Conservation (phyloP, 2,329 filamentous ascomycete species). For the Neofusicoccum ribis region DNA sequence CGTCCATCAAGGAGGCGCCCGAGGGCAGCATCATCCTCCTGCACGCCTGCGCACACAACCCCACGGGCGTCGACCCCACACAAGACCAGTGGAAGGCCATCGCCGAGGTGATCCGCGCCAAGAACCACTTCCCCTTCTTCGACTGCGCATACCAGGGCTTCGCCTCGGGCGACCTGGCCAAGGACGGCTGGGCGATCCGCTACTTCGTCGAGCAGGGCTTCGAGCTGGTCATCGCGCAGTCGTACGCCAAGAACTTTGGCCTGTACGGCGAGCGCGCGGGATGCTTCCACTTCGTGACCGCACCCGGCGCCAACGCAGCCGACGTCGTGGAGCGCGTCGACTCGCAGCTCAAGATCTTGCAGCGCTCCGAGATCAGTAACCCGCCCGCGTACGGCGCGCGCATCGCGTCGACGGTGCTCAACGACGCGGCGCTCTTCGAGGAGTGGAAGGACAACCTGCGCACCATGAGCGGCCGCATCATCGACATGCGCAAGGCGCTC, state of each 20-base stretch:
- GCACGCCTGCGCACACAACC: conserved; percentile 97
- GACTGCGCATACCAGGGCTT: conserved; percentile 98
- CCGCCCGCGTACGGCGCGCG: conserved; percentile 91
- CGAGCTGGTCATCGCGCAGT: conserved; percentile 54
- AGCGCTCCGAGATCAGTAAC: conserved; percentile 97
- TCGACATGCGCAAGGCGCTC: conserved; percentile 80
- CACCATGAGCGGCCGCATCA: conserved; percentile 95
- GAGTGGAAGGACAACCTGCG: conserved; percentile 92
- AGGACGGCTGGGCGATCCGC: conserved; percentile 88
- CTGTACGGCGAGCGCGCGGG: conserved; percentile 95
- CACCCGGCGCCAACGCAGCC: conserved; percentile 66
- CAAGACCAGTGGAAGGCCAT: conserved; percentile 93
- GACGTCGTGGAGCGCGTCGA: conserved; percentile 65
- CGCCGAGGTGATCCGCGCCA: conserved; percentile 71
- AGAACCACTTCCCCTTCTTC: conserved; percentile 95
- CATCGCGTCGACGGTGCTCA: conserved; percentile 81
- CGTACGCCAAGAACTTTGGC: conserved; percentile 64
- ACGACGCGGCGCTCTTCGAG: conserved; percentile 75
- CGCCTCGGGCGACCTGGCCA: conserved; percentile 81
- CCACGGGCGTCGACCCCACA: conserved; percentile 93
- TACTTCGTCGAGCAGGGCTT: conserved; percentile 96
- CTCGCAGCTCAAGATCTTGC: conserved; percentile 88
- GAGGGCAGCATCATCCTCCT: conserved; percentile 83
- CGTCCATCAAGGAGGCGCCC: conserved; percentile 66
- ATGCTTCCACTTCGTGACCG: conserved; percentile 90